Base-by-base conservation (phyloP, 306 rosid genomes). In the Quercus agrifolia region DNA sequence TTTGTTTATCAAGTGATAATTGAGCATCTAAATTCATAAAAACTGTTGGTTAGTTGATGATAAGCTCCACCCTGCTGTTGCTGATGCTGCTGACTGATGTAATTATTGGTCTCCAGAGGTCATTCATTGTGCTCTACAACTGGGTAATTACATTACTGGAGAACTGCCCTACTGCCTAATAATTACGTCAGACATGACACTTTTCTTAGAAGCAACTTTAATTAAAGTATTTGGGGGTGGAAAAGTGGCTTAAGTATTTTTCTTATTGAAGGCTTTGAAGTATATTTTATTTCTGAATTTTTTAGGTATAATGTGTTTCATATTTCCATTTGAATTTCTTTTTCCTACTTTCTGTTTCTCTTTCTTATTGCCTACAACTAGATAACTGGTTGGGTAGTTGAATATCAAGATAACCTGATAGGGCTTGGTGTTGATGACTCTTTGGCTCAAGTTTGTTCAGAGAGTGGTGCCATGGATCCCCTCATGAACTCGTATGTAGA, bases 361-460 rank as follows among this genome's bases (percentile, higher is more conserved):
- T 49, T 70, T 59, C 79, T 71, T 79, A 28, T 68, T 72, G 49
- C 38, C 51, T 75, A 76, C 78, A 73, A 83, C 23, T 82, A 95
- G 99, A 97, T 95, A 73, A 95, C 99, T 66, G 97, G 98, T 74
- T 95, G 99, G 99, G 98, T 95, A 35, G 97, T 93, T 81, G 99
- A 95, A 87, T 93, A 87, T 89, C 99, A 95, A 91, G 98, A 91
- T n/a, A 88, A 88, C 83, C 83, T 95, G 79, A 89, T 95, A 83
- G 98, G 93, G 75, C 94, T 92, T 35, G 99, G 97, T 54, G 99
- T 95, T 61, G 99, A 95, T 15, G 99, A 93, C 73, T 85, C 98
- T 81, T 86, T 95, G 59, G 96, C 99, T 75, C 99, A 95, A 89
- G 98, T 95, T 56, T 95, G 99, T 84, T 92, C 98, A 30, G 99